Evolutionary conservation across 2,329 filamentous ascomycete genomes (phyloP).

Genomic region (Alternaria arborescens): DNA sequence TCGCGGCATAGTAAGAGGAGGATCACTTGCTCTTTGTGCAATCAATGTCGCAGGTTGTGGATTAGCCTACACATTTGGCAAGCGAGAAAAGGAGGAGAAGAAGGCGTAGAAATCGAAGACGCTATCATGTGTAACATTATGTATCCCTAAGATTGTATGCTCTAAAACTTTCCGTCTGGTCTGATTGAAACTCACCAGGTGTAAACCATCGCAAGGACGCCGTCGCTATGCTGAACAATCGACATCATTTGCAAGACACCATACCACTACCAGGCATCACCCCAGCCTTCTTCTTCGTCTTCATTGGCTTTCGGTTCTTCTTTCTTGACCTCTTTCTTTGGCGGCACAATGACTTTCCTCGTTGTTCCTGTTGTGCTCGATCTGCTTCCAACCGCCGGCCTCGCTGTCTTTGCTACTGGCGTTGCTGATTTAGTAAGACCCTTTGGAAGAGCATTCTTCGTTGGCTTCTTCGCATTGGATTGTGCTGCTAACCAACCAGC

Average conservation of each 20-base stretch:
- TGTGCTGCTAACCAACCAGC: slow-evolving; percentile 94
- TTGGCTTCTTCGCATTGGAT: slow-evolving; percentile 72
- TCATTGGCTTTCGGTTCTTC: slow-evolving; percentile 52
- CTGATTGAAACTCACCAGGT: slow-evolving; percentile 5
- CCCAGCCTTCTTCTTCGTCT: slow-evolving; percentile 52
- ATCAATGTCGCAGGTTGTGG: slow-evolving; percentile 62
- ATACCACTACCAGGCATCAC: slow-evolving; percentile 47
- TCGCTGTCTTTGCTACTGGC: slow-evolving; percentile 45
- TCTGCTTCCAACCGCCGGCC: slow-evolving; percentile 40
- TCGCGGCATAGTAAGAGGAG: slow-evolving; percentile 62
- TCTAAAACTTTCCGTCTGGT: neutral
- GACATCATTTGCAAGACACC: slow-evolving; percentile 3
- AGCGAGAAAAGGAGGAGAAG: slow-evolving; percentile 49
- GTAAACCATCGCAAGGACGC: slow-evolving; percentile 12
- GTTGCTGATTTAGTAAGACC: slow-evolving; percentile 71
- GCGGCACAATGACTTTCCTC: slow-evolving; percentile 38
- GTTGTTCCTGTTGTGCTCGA: slow-evolving; percentile 43
- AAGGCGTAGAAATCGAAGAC: slow-evolving; percentile 11
- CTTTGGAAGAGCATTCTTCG: slow-evolving; percentile 79
- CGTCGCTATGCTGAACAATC: slow-evolving; percentile 20
- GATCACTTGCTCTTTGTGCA: slow-evolving; percentile 60
- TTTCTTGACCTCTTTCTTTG: slow-evolving; percentile 44
- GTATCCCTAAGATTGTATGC: slow-evolving; percentile 4
- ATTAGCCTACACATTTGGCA: slow-evolving; percentile 61
- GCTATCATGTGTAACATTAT: slow-evolving; percentile 11